Percentiles rank a stretch among this genome's conserved stretches.
Evolutionary conservation across 371 early-diverging fungal species (phyloP).

Genomic region (Mucor circinelloides): DNA sequence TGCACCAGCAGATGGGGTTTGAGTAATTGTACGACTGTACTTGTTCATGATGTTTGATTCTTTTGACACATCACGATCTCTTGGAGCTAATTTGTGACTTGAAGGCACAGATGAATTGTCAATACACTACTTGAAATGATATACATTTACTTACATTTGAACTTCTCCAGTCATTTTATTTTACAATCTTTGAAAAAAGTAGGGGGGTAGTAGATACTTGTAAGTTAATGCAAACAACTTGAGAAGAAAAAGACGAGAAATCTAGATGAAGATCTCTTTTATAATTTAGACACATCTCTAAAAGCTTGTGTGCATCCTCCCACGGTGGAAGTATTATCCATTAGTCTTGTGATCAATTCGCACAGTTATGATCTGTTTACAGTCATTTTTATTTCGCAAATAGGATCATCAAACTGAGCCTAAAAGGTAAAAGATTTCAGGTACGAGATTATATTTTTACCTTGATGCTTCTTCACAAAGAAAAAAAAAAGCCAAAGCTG

Average conservation of each 20-base stretch:
- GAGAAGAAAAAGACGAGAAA: not conserved
- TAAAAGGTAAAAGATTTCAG: not conserved
- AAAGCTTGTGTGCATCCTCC: not conserved
- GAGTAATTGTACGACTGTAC: slow-evolving; percentile 84
- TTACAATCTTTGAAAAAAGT: not conserved
- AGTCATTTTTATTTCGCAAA: not conserved
- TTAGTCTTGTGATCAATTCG: not conserved
- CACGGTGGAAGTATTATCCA: not conserved
- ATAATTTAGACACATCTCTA: not conserved
- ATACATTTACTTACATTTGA: not conserved
- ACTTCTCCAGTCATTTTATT: not conserved
- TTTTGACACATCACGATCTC: slow-evolving; percentile 29
- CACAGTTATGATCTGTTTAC: not conserved
- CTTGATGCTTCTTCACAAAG: no score
- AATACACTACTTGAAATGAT: not conserved
- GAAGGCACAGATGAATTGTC: not conserved
- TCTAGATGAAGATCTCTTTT: not conserved
- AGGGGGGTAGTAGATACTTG: not conserved
- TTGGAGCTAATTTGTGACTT: slow-evolving; percentile 43
- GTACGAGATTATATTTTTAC: no score
- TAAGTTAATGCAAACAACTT: not conserved
- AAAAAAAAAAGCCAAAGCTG: no score
- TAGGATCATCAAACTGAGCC: not conserved
- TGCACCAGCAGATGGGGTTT: slow-evolving; percentile 89
- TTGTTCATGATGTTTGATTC: slow-evolving; percentile 58